Percentiles rank a stretch among this genome's conserved stretches.
These are phyloP conservation scores for Nigrospora oryzae DNA, from an alignment of 2,329 filamentous ascomycete genomes.

Conservation along the genomic window DNA sequence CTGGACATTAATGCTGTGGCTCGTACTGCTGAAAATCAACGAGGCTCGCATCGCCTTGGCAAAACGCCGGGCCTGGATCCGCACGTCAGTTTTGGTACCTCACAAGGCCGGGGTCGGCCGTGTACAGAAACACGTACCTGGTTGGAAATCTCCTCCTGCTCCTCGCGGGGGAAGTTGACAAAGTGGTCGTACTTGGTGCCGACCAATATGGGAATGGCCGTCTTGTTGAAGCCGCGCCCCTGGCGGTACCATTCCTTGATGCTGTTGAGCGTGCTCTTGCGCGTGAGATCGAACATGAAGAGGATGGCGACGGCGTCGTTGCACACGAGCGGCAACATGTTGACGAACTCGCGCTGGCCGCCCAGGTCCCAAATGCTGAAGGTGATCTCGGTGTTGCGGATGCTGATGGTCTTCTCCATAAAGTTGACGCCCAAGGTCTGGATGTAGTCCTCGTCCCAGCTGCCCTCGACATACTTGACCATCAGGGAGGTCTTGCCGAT, in stretches of 20 bases:
- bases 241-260: constrained; percentile 99
- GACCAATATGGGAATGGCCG: constrained; percentile 94
- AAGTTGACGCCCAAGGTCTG: constrained; percentile 98
- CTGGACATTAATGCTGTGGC: constrained; percentile 98
- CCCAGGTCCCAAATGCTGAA: constrained; percentile 99
- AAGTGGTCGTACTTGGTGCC: constrained; percentile 99
- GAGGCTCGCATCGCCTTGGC: constrained; percentile 97
- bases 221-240: constrained; percentile 98
- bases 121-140: too few relatives aligned
- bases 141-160: constrained; percentile 97
- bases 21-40: constrained; percentile 97
- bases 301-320: constrained; percentile 97
- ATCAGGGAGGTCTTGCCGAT: constrained; percentile 98
- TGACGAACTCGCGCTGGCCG: constrained; percentile 97
- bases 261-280: constrained; percentile 96
- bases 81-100: constrained; percentile 11
- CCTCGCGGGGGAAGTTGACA: constrained; percentile 94
- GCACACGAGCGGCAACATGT: constrained; percentile 98
- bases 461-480: constrained; percentile 99
- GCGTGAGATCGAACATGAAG: constrained; percentile 98
- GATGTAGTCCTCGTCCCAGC: constrained; percentile 99
- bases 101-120: too few relatives aligned
- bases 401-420: constrained; percentile 99
- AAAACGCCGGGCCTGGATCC: constrained; percentile 78
- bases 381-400: constrained; percentile 98